Evolutionary conservation across 257 asterid species (phyloP), one percentile per base, ranked within the genome.

Genomic region (Forsythia viridissima): DNA sequence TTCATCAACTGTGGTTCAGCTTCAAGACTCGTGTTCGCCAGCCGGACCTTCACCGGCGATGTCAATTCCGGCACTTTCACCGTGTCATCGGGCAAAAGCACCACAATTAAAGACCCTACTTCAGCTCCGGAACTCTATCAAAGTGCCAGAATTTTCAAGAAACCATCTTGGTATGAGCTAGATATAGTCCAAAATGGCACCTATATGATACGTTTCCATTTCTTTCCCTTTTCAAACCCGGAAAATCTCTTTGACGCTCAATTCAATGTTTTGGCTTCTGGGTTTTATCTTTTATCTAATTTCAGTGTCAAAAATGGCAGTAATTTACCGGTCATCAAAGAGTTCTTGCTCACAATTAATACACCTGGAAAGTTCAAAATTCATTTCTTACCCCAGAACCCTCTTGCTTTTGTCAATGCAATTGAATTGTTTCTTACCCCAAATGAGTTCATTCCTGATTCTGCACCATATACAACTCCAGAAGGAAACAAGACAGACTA

Each of bases 1-100:
- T 89, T 84, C 87, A 80, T 90, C 88, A 90, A 90, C 84, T 90
- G 93, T 52, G 95, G 95, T 68, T 87, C 93, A 11, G 3, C 18
- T 6, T 74, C 80, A 3, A 59, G 3, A 55, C 11, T 12, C 59
- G 1, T 3, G 5, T 8, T 52, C 70, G 3, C 20, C 66, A 30
- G 70, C 41, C 57, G 41, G 75, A 84, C 2, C 24, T 89, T 87
- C 87, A 68, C 81, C 84, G 80, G 82, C 66, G 94, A 90, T 46
- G 41, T 5, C 3, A 75, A 70, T 3, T 37, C 82, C 61, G n/a
- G 34, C 30, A 44, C 42, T 8, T 38, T 44, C 61, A 20, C 59
- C 34, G n/a, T 59, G 16, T 74, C 80, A 51, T 30, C 78, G 37
- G 7, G 44, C 6, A 39, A 11, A 0, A 78, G 59, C 70, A 16